Evolutionary conservation across 345 rosid genomes (phyloP).

Genomic region (Cardamine resedifolia): DNA sequence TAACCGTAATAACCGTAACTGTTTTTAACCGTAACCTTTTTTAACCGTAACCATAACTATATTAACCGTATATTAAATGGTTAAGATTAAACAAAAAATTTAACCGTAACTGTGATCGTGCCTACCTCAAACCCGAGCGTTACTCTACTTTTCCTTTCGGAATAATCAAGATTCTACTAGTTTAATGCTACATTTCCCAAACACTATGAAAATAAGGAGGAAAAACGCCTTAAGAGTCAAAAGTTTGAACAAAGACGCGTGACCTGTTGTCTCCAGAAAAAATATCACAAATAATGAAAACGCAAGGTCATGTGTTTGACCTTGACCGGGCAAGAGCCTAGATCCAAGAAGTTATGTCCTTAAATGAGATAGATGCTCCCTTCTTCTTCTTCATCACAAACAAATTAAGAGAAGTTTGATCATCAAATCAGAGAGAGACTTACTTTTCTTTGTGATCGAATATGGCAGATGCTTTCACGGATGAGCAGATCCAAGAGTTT

Average conservation of each 20-base stretch:
- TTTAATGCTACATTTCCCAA: background rate
- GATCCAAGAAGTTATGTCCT: background rate
- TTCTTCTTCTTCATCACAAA: slow-evolving; percentile 9
- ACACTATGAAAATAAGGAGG: background rate
- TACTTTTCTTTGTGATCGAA: slow-evolving; percentile 27
- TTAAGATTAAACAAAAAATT: too few relatives aligned
- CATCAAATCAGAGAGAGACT: background rate
- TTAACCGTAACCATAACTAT: too few relatives aligned
- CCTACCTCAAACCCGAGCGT: slow-evolving; percentile 16
- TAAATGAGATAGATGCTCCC: slow-evolving; percentile 17
- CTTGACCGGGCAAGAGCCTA: slow-evolving; percentile 36
- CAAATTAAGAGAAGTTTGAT: slow-evolving; percentile 2
- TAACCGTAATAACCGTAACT: too few relatives aligned
- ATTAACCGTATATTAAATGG: too few relatives aligned
- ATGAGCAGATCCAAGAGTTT: slow-evolving; percentile 42
- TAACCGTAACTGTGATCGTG: too few relatives aligned
- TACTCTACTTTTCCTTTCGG: background rate
- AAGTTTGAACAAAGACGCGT: slow-evolving; percentile 40
- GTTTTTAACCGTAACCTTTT: too few relatives aligned
- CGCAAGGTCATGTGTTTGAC: slow-evolving; percentile 31
- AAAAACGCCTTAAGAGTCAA: slow-evolving; percentile 3
- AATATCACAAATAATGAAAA: slow-evolving; percentile 13
- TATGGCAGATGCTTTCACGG: slow-evolving; percentile 38
- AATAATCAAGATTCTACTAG: slow-evolving; percentile 4
- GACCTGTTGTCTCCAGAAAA: slow-evolving; percentile 18